A percentile compares a stretch with the other conserved stretches of the same genome.
Evolutionary conservation across 2,329 filamentous ascomycete genomes (phyloP).

Genomic region (Raffaelea albimanens): DNA sequence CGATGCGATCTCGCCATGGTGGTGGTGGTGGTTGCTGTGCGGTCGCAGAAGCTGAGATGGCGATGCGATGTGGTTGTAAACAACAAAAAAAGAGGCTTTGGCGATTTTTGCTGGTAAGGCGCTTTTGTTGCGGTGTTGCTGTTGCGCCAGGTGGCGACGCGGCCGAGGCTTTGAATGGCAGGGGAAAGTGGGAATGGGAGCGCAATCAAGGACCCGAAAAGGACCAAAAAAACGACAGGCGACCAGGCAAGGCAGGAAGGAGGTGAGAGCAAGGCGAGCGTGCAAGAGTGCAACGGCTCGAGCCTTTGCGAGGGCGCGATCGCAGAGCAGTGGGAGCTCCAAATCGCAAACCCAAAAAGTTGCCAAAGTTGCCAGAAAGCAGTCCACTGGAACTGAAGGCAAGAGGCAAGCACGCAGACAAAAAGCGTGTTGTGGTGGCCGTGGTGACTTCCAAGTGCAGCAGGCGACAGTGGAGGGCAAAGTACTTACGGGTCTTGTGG

Average conservation of each 20-base stretch:
- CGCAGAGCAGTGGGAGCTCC: background rate
- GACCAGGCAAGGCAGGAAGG: background rate
- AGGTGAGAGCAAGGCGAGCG: too few species aligned
- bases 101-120: conserved; percentile 8
- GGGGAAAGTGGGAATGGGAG: background rate
- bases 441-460: conserved; percentile 32
- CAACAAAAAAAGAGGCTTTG: conserved; percentile 1
- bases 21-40: conserved; percentile 10
- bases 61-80: background rate
- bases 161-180: conserved; percentile 2
- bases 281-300: too few species aligned
- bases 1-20: background rate
- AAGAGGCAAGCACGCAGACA: background rate
- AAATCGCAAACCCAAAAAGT: background rate
- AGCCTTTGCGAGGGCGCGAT: too few species aligned
- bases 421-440: background rate
- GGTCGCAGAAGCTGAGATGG: conserved; percentile 2
- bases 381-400: background rate
- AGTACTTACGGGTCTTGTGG: conserved; percentile 45
- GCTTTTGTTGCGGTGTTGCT: background rate
- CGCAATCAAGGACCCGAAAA: background rate
- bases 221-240: background rate
- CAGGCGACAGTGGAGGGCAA: conserved; percentile 26
- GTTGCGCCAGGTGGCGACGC: conserved; percentile 7
- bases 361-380: too few species aligned